A percentile compares a stretch with the other conserved stretches of the same genome.
phyloP scores from a whole-genome alignment of 1,284 basidiomycete species.

The Trichosporon ovoides region DNA sequence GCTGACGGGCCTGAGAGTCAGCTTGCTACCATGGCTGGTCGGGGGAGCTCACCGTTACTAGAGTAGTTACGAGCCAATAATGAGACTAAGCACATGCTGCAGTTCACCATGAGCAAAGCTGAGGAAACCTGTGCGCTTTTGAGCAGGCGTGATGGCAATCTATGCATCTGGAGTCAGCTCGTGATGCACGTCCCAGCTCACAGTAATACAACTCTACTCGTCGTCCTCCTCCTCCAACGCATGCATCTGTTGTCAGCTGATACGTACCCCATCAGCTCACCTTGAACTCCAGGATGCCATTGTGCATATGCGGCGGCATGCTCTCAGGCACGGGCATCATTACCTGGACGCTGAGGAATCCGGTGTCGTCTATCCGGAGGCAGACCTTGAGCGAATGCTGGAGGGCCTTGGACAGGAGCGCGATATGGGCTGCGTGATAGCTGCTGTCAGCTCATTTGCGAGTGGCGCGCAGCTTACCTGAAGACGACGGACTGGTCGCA shows the following conservation, averaged over 20 bases:
- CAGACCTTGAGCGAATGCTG: constrained; percentile 78
- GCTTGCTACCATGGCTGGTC: too few relatives aligned
- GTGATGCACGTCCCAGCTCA: not conserved
- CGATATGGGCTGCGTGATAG: constrained; percentile 71
- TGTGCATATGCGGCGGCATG: constrained; percentile 50
- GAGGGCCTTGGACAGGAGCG: constrained; percentile 64
- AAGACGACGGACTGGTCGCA: constrained; percentile 64
- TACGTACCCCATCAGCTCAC: constrained; percentile 51
- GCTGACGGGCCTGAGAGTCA: too few relatives aligned
- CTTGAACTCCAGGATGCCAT: constrained; percentile 74
- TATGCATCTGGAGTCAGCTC: constrained; percentile 1
- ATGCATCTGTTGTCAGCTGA: constrained; percentile 31
- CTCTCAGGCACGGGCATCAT: constrained; percentile 59
- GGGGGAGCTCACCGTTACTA: too few relatives aligned
- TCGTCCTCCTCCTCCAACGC: constrained; percentile 37
- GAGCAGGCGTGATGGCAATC: too few relatives aligned
- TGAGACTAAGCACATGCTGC: too few relatives aligned
- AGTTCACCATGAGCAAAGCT: too few relatives aligned
- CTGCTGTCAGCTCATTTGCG: constrained; percentile 49
- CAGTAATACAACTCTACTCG: not conserved
- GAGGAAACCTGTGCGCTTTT: too few relatives aligned
- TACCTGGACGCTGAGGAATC: constrained; percentile 77
- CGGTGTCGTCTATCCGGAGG: constrained; percentile 70
- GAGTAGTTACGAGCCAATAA: too few relatives aligned
- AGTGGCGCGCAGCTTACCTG: constrained; percentile 56